Conservation (phyloP, 371 early-diverging fungal species). For the Zopfochytrium polystomum region DNA sequence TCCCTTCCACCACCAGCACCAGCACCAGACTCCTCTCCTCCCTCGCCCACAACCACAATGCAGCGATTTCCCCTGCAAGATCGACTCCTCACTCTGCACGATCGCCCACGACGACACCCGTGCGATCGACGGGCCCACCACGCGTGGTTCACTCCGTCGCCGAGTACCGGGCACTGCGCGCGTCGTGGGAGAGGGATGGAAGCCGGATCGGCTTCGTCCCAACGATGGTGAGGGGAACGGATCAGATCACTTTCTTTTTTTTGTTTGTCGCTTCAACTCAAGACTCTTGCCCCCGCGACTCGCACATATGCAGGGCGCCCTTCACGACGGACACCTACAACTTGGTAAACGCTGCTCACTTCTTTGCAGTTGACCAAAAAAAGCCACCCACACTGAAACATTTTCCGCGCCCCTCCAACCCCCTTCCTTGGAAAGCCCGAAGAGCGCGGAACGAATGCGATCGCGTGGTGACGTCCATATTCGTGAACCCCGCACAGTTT, state of each 20-base stretch:
- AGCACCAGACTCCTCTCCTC: too few relatives aligned
- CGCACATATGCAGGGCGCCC: slow-evolving; percentile 63
- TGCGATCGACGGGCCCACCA: slow-evolving; percentile 22
- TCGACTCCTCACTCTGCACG: too few relatives aligned
- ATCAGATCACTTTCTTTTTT: neutral
- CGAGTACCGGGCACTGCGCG: slow-evolving; percentile 40
- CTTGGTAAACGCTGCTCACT: slow-evolving; percentile 49
- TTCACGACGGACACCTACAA: slow-evolving; percentile 83
- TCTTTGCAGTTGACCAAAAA: neutral
- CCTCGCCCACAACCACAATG: too few relatives aligned
- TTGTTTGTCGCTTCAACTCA: neutral
- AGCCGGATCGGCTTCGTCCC: slow-evolving; percentile 52
- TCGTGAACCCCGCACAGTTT: slow-evolving; percentile 97
- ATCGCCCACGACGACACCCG: too few relatives aligned
- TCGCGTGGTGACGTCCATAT: slow-evolving; percentile 78
- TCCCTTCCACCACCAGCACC: too few relatives aligned
- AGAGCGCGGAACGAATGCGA: slow-evolving; percentile 63
- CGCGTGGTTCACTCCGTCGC: slow-evolving; percentile 34
- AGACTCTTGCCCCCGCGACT: neutral
- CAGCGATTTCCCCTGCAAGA: too few relatives aligned
- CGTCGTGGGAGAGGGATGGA: slow-evolving; percentile 35
- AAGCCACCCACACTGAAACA: neutral
- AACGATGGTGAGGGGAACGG: slow-evolving; percentile 44
- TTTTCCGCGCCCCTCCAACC: neutral
- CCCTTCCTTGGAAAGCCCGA: slow-evolving; percentile 41